Evolutionary conservation across 768 basidiomycete genomes (phyloP).

Genomic region (Termitomyces sp.): DNA sequence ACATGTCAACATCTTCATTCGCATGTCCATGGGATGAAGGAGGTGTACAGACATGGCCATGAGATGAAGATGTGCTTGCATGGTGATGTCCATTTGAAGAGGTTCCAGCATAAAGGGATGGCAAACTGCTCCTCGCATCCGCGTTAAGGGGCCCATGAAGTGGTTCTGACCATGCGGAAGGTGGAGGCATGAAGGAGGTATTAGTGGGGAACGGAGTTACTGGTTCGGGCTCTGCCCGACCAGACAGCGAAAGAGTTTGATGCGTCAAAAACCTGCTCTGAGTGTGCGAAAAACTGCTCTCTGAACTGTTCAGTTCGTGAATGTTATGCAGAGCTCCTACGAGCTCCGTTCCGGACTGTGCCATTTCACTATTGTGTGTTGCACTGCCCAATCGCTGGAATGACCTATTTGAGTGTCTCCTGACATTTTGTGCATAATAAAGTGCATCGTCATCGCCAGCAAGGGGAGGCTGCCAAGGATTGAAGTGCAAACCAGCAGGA

Average conservation of each 20-base stretch:
- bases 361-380: constrained; percentile 12
- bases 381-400: constrained; percentile 11
- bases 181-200: neutral
- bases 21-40: constrained; percentile 1
- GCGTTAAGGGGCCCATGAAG: neutral
- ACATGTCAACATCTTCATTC: neutral
- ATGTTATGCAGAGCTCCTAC: constrained; percentile 1
- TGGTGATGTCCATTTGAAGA: neutral
- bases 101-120: constrained; percentile 2
- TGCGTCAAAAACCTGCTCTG: constrained; percentile 17
- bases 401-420: constrained; percentile 6
- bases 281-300: constrained; percentile 13
- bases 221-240: constrained; percentile 7
- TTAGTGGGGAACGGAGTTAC: neutral
- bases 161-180: neutral
- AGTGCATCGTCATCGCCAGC: constrained; percentile 24
- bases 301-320: constrained; percentile 16
- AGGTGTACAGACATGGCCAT: constrained; percentile 1
- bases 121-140: constrained; percentile 2
- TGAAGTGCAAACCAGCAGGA: constrained; percentile 7
- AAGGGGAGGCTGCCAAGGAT: constrained; percentile 26
- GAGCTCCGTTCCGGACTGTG: neutral
- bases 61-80: constrained; percentile 6
- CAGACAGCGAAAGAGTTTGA: constrained; percentile 13
- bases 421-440: constrained; percentile 2